phyloP scores from a whole-genome alignment of 2,329 filamentous ascomycete genomes.

The Diaporthe capsici region DNA sequence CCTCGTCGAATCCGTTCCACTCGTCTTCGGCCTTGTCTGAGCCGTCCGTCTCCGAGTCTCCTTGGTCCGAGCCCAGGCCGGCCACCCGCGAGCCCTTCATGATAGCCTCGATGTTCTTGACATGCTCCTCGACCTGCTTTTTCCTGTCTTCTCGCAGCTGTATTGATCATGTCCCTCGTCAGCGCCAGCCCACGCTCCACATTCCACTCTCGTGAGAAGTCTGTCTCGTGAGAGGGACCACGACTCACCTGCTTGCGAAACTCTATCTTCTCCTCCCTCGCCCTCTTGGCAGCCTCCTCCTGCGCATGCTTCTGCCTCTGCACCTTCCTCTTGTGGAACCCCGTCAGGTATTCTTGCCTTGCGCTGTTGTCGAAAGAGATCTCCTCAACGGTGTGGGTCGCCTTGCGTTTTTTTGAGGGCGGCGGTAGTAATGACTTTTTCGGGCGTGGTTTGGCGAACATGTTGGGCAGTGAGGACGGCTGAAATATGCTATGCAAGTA shows the following conservation, averaged over 20 bases:
- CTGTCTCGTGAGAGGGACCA: neutral
- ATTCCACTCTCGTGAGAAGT: neutral
- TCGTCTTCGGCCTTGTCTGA: slow-evolving; percentile 65
- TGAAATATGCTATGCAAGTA: neutral
- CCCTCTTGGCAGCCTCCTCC: slow-evolving; percentile 82
- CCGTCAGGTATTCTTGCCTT: slow-evolving; percentile 89
- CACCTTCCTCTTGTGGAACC: slow-evolving; percentile 96
- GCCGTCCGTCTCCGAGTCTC: slow-evolving; percentile 53
- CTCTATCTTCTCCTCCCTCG: slow-evolving; percentile 81
- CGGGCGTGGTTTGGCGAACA: slow-evolving; percentile 71
- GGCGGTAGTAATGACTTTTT: slow-evolving; percentile 72
- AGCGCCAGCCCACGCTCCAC: neutral
- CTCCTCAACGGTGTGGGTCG: slow-evolving; percentile 75
- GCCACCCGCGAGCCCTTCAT: slow-evolving; percentile 73
- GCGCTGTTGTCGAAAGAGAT: slow-evolving; percentile 87
- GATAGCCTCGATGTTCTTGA: slow-evolving; percentile 80
- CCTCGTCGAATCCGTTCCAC: slow-evolving; percentile 77
- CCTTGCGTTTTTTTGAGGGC: slow-evolving; percentile 77
- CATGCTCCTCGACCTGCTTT: slow-evolving; percentile 84
- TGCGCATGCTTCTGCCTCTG: slow-evolving; percentile 88
- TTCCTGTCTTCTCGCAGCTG: slow-evolving; percentile 89
- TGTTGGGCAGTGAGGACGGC: slow-evolving; percentile 43
- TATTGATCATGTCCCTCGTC: neutral
- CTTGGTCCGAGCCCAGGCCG: slow-evolving; percentile 55
- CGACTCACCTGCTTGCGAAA: slow-evolving; percentile 80